Base-by-base conservation (phyloP, 2,329 filamentous ascomycete genomes). In the Diaporthe amygdali region DNA sequence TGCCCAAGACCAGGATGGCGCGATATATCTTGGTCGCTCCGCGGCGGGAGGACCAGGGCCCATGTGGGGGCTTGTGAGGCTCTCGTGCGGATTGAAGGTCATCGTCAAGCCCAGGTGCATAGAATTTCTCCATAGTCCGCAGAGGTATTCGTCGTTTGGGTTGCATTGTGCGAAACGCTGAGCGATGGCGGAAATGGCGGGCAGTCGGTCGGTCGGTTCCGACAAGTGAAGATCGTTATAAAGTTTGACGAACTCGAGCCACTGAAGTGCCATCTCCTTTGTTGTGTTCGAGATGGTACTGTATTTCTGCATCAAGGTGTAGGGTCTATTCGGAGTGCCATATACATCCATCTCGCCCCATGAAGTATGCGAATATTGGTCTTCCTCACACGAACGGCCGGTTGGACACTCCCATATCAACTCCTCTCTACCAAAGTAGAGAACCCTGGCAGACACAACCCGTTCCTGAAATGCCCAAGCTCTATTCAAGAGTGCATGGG, bases 231-330 rank as follows among this genome's bases (percentile, higher is more conserved):
- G 14, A 2, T 17, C 14, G 46, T 14, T 51, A 15, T 66, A 52
- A 0, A 15, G 4, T 12, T 17, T 0, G 2, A 49, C 22, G 1
- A 64, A 0, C 0, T 7, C 0, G 2, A 15, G 5, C 59, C 59
- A 64, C 5, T 27, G 47, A 12, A 12, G 2, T 27, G 47, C 5
- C 22, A 7, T n/a, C 9, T 5, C 15, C 1, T 12, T 5, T 2
- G 2, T 2, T 30, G 5, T 41, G 0, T 32, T 27, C 39, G 27
- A 5, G 7, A 30, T 30, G 9, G 1, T 30, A 1, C 25, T 49
- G 39, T 32, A 61, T 12, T 1, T 4, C 2, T 46, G 56, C 39
- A n/a, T 61, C 3, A 44, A 25, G 17, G 52, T 34, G 9, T 12
- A 8, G 2, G 4, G 14, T 17, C 22, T 25, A 20, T 10, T 5